phyloP scores from a whole-genome alignment of 1,139 yeast genomes.

The Pichia sp. region DNA sequence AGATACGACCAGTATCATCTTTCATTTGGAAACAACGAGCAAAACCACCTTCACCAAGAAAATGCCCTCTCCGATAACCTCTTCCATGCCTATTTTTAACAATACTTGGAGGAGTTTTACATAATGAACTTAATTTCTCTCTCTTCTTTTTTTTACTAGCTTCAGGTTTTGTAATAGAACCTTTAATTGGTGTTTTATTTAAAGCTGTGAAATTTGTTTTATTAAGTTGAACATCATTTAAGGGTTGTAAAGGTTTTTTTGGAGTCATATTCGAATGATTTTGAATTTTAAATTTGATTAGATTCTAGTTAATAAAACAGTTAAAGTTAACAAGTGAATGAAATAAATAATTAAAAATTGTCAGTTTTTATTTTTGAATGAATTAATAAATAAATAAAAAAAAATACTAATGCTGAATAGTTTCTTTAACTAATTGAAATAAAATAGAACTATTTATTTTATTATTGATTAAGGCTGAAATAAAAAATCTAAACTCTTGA shows the following conservation, averaged over 20 bases:
- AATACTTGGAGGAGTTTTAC: conserved; percentile 92
- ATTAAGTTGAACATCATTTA: conserved; percentile 29
- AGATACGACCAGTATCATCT: conserved; percentile 75
- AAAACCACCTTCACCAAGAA: conserved; percentile 97
- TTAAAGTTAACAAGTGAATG: too few relatives aligned
- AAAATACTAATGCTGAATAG: too few relatives aligned
- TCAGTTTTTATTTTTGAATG: too few relatives aligned
- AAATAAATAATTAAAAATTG: too few relatives aligned
- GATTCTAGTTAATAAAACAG: background rate
- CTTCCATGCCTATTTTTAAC: conserved; percentile 83
- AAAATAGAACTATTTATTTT: too few relatives aligned
- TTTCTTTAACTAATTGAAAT: too few relatives aligned
- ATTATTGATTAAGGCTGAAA: too few relatives aligned
- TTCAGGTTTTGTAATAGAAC: conserved; percentile 28
- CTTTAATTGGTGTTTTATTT: conserved; percentile 27
- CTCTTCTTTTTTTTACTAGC: conserved; percentile 53
- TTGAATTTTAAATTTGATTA: background rate
- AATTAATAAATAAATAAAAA: too few relatives aligned
- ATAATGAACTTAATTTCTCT: conserved; percentile 79
- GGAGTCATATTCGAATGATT: conserved; percentile 11
- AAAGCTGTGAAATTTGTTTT: conserved; percentile 22
- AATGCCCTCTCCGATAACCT: conserved; percentile 85
- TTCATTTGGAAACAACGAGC: conserved; percentile 98
- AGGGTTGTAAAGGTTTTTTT: conserved; percentile 29
- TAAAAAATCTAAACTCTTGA: too few relatives aligned